Base-by-base conservation (phyloP, 1,284 basidiomycete species). In the Earliella scabrosa region DNA sequence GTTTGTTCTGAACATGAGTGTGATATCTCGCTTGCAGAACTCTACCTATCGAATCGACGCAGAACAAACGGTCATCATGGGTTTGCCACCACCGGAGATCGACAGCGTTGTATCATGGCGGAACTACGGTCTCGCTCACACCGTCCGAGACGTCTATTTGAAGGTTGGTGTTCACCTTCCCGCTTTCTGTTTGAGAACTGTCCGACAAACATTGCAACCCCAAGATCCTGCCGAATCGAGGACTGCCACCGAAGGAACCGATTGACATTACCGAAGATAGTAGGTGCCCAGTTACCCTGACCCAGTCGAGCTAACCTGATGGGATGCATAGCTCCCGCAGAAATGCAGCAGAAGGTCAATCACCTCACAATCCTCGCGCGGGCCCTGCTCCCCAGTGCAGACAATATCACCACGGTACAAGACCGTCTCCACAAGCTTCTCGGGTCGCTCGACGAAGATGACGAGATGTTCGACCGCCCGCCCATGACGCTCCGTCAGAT, bases 71-170 rank as follows among this genome's bases (percentile, higher is more conserved):
- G 68, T 82, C 9, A 70, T 83, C 16, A 73, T 83, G 59, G 81
- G 81, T 11, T 63, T 83, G 4, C 81, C 82, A 31, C 73, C 73
- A 2, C 77, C 74, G 1, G 73, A 73, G 41, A 53, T 69, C 2
- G 68, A 77, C n/a, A 63, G 58, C n/a, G 73, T 73, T 70, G 35
- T 67, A 36, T 76, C 75, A 4, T 72, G 58, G 23, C 69, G 81
- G 27, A 81, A 76, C 56, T 82, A 77, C 58, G 73, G 74, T 9
- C 67, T 82, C 11, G 75, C 76, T 0, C 72, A 79, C 45, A 79
- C 75, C 1, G 61, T 82, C 3, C 68, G 74, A 0, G 66, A 67
- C 34, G 64, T 68, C 16, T 74, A 74, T 44, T 64, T 81, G 16
- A 68, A 71, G 47, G 81, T 77, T 56, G 46, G 63, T 16, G 6